Evolutionary conservation across 176 grass and related monocot species (phyloP).

Genomic region (Rhynchospora breviuscula): DNA sequence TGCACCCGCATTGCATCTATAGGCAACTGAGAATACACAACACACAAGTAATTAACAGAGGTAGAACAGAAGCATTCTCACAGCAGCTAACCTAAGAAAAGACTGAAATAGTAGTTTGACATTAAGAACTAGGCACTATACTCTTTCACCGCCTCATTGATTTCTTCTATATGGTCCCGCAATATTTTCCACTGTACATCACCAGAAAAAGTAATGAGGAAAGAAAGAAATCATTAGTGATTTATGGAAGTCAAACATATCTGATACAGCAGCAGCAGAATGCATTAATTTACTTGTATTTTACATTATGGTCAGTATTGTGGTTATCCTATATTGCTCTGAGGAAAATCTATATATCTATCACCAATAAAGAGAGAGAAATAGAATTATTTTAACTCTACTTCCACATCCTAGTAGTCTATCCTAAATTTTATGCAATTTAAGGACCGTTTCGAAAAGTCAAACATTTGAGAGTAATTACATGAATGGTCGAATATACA

Average conservation of each 20-base stretch:
- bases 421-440: not conserved
- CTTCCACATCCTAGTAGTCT: not conserved
- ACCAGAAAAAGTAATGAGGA: not conserved
- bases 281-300: not conserved
- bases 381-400: not conserved
- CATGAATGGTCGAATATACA: not conserved
- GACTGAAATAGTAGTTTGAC: not conserved
- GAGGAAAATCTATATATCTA: not conserved
- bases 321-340: not conserved
- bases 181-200: constrained; percentile 37
- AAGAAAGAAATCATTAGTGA: not conserved
- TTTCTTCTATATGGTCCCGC: constrained; percentile 39
- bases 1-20: not conserved
- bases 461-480: not conserved
- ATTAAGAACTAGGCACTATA: not conserved
- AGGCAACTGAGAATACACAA: not conserved
- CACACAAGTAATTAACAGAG: not conserved
- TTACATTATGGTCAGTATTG: not conserved
- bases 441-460: not conserved
- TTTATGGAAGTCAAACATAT: not conserved
- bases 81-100: not conserved
- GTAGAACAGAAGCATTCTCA: not conserved
- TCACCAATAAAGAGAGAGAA: not conserved
- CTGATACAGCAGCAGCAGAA: not conserved
- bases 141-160: constrained; percentile 39